These are phyloP conservation scores for Parachaetomium inaequale DNA, from an alignment of 495 filamentous ascomycete genomes.

Conservation along the genomic window DNA sequence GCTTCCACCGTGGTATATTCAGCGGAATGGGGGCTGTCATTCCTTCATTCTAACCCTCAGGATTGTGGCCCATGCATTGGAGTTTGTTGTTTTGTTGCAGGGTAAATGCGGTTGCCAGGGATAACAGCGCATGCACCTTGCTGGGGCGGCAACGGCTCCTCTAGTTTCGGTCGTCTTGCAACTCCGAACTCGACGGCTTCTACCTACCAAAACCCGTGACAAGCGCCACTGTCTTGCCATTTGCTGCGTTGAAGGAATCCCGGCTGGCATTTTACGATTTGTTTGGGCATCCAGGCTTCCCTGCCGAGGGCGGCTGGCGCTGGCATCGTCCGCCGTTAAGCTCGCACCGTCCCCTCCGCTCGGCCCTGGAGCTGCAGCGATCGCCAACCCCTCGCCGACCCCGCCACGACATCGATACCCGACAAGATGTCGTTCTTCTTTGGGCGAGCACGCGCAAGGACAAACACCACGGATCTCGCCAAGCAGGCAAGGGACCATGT, in stretches of 20 bases:
- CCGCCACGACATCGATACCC: not conserved
- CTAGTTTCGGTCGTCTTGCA: not conserved
- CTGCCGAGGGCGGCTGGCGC: constrained; percentile 14
- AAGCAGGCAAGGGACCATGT: constrained; percentile 55
- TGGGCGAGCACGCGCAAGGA: constrained; percentile 61
- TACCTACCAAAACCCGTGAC: not conserved
- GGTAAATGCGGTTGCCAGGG: constrained; percentile 10
- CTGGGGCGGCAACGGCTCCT: not conserved
- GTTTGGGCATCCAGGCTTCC: constrained; percentile 11
- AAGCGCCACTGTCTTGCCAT: not conserved
- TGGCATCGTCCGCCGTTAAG: not conserved
- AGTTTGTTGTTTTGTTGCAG: constrained; percentile 2
- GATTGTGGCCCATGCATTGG: too few relatives aligned
- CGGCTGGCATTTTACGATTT: constrained; percentile 9
- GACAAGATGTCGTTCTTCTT: constrained; percentile 87
- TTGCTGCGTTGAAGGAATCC: not conserved
- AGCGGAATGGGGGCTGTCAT: not conserved
- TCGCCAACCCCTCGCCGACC: constrained; percentile 5
- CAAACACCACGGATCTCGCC: constrained; percentile 48
- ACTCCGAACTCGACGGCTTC: not conserved
- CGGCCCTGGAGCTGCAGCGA: not conserved
- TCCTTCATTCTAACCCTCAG: not conserved
- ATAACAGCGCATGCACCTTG: not conserved
- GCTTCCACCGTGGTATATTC: not conserved
- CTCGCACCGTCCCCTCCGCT: constrained; percentile 8